Evolutionary conservation across 441 rosid genomes (phyloP).

Genomic region (Gossypium lobatum): DNA sequence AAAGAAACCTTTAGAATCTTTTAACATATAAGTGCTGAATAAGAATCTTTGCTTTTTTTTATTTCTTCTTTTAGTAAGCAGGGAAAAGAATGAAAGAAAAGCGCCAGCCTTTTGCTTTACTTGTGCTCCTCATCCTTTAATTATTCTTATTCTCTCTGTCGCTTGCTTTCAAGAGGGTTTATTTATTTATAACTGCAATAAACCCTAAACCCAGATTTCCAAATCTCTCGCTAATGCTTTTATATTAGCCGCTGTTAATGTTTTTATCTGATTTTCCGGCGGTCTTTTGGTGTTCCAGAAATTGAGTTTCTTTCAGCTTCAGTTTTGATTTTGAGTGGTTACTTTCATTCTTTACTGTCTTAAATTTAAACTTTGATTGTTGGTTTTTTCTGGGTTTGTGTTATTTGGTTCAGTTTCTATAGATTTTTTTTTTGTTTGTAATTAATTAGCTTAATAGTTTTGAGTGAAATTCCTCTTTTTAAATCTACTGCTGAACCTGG

Average conservation of each 20-base stretch:
- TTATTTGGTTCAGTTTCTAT: background rate
- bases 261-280: background rate
- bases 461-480: too few species aligned
- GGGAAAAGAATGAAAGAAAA: slow-evolving; percentile 7
- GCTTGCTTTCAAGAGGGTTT: background rate
- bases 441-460: background rate
- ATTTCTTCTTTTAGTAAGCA: too few species aligned
- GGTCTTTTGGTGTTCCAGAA: background rate
- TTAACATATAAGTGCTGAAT: background rate
- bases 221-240: background rate
- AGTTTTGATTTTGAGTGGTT: slow-evolving; percentile 8
- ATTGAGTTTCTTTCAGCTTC: slow-evolving; percentile 9
- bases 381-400: background rate
- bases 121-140: slow-evolving; percentile 5
- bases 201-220: slow-evolving; percentile 20
- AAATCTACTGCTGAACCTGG: slow-evolving; percentile 2
- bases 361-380: background rate
- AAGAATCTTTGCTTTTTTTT: background rate
- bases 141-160: slow-evolving; percentile 10
- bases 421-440: background rate
- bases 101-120: background rate
- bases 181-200: background rate
- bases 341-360: background rate
- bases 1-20: background rate
- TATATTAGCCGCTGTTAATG: background rate